Conservation (phyloP, 257 asterid genomes). For the Solanum gandarillasii region DNA sequence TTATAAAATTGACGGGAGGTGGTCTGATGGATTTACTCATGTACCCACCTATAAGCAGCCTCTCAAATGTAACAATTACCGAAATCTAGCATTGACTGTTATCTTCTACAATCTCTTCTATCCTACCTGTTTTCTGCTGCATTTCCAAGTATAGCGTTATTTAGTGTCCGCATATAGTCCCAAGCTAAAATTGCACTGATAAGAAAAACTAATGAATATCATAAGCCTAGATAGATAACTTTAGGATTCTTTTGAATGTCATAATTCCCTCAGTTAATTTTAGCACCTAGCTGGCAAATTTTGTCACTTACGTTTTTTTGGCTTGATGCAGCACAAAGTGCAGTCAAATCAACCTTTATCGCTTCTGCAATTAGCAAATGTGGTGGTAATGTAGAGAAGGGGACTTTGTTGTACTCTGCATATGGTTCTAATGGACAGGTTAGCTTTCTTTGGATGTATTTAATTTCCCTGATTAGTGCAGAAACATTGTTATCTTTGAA, state of each 20-base stretch:
- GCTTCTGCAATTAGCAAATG: conserved; percentile 81
- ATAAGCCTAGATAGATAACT: not conserved
- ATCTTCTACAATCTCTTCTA: not conserved
- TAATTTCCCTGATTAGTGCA: not conserved
- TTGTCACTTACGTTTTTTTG: not conserved
- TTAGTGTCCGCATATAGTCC: not conserved
- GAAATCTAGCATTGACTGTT: not conserved
- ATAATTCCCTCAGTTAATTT: not conserved
- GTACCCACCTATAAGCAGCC: not conserved
- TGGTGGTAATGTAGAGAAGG: conserved; percentile 95
- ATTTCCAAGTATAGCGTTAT: not conserved
- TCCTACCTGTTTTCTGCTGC: not conserved
- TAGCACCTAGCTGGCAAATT: not conserved
- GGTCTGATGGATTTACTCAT: not conserved
- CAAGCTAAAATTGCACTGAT: not conserved
- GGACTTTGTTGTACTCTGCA: conserved; percentile 57
- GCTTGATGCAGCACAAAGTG: conserved; percentile 79
- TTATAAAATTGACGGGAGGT: not conserved
- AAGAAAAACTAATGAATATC: not conserved
- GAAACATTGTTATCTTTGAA: not conserved
- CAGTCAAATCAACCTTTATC: conserved; percentile 72
- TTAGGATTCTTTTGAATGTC: not conserved
- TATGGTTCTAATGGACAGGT: conserved; percentile 96
- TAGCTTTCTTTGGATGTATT: not conserved
- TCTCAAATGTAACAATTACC: not conserved